phyloP scores from a whole-genome alignment of 2,329 filamentous ascomycete species.

The Neonectria neomacrospora region DNA sequence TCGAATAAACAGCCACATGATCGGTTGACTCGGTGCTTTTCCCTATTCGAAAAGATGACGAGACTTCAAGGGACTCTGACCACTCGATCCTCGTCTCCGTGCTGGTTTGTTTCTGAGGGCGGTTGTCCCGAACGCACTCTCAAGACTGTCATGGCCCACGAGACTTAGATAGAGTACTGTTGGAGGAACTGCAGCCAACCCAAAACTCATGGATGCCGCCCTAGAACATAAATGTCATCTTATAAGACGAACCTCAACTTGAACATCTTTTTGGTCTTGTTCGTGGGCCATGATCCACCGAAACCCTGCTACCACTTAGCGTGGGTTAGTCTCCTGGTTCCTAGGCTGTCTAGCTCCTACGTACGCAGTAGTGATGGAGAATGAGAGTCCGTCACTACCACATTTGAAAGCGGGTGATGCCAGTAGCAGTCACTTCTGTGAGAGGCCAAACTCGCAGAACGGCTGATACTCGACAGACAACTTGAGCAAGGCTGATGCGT shows the following conservation, averaged over 20 bases:
- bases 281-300: not conserved
- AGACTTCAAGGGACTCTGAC: not conserved
- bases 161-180: not conserved
- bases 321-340: not conserved
- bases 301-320: not conserved
- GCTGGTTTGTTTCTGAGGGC: slow-evolving; percentile 11
- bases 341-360: not conserved
- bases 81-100: not conserved
- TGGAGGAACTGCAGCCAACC: not conserved
- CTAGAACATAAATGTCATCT: not conserved
- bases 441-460: too few relatives aligned
- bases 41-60: slow-evolving; percentile 2
- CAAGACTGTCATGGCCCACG: not conserved
- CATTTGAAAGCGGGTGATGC: not conserved
- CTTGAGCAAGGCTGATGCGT: not conserved
- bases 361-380: too few relatives aligned
- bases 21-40: not conserved
- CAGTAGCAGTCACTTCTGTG: too few relatives aligned
- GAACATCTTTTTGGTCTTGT: not conserved
- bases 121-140: not conserved
- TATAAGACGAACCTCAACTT: not conserved
- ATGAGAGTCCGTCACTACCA: not conserved
- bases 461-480: not conserved
- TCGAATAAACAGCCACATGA: slow-evolving; percentile 1
- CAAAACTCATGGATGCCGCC: not conserved